Conservation (phyloP, 495 filamentous ascomycete genomes). For the Melanomma pulvis-pyrius region DNA sequence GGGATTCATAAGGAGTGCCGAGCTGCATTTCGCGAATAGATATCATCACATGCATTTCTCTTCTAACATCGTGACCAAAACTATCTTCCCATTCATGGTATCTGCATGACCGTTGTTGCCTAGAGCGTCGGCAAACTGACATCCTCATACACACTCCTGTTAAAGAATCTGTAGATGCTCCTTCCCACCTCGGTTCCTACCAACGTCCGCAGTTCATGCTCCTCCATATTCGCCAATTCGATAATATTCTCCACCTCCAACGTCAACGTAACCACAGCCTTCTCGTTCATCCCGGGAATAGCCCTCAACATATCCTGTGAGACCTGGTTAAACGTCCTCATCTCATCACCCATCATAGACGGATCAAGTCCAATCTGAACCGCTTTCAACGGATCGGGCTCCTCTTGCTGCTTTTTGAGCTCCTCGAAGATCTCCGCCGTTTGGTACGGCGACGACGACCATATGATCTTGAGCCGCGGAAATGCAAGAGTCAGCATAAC, state of each 20-base stretch:
- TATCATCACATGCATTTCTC: neutral
- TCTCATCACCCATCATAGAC: constrained; percentile 62
- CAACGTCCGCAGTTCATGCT: constrained; percentile 68
- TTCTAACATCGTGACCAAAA: neutral
- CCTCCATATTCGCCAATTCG: constrained; percentile 84
- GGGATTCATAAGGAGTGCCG: neutral
- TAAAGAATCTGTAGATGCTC: constrained; percentile 82
- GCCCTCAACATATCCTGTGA: constrained; percentile 85
- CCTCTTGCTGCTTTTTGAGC: constrained; percentile 81
- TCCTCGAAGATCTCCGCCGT: constrained; percentile 96
- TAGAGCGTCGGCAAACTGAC: constrained; percentile 10
- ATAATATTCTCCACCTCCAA: constrained; percentile 73
- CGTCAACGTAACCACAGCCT: constrained; percentile 70
- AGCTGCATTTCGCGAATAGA: neutral
- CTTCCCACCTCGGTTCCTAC: constrained; percentile 81
- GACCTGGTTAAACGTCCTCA: constrained; percentile 63
- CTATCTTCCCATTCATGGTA: neutral
- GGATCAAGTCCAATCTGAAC: constrained; percentile 78
- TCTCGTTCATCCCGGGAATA: constrained; percentile 83
- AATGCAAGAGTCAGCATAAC: constrained; percentile 93
- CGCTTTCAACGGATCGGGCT: constrained; percentile 88
- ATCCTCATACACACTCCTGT: constrained; percentile 73
- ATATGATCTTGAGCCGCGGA: constrained; percentile 84
- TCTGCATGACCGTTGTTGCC: neutral
- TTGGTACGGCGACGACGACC: constrained; percentile 91